Conservation (phyloP, 331 rosid species). For the Quercus lobata region DNA sequence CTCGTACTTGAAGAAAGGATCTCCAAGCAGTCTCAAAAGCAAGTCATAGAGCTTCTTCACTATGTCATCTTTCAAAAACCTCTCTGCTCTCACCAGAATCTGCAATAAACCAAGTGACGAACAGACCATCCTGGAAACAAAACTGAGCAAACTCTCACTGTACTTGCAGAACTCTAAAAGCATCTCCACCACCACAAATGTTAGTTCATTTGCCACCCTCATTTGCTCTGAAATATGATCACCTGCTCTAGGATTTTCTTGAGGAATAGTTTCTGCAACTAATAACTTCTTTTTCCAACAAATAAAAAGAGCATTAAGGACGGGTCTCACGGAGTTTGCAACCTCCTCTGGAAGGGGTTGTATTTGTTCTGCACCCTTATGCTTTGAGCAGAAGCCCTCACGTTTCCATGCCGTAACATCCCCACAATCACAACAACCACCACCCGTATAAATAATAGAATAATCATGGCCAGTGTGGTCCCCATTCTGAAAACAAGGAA, state of each 20-base stretch:
- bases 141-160: slow-evolving; percentile 95
- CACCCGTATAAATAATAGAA: slow-evolving; percentile 69
- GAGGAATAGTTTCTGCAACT: slow-evolving; percentile 29
- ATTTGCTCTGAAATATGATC: slow-evolving; percentile 36
- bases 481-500: slow-evolving; percentile 93
- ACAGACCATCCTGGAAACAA: slow-evolving; percentile 59
- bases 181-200: slow-evolving; percentile 77
- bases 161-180: slow-evolving; percentile 77
- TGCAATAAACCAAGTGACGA: slow-evolving; percentile 52
- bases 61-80: slow-evolving; percentile 48
- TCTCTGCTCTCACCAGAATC: slow-evolving; percentile 72
- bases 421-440: slow-evolving; percentile 99
- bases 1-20: slow-evolving; percentile 85
- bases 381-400: slow-evolving; percentile 90
- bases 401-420: slow-evolving; percentile 97
- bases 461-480: slow-evolving; percentile 83
- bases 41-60: slow-evolving; percentile 78
- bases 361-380: slow-evolving; percentile 86
- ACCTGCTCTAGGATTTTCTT: slow-evolving; percentile 39
- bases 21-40: slow-evolving; percentile 83
- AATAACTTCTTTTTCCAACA: slow-evolving; percentile 64
- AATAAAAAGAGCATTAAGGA: slow-evolving; percentile 60
- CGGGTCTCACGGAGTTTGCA: slow-evolving; percentile 56
- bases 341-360: slow-evolving; percentile 68
- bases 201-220: slow-evolving; percentile 67